Base-by-base conservation (phyloP, 2,329 filamentous ascomycete genomes). In the Aspergillus udagawae region DNA sequence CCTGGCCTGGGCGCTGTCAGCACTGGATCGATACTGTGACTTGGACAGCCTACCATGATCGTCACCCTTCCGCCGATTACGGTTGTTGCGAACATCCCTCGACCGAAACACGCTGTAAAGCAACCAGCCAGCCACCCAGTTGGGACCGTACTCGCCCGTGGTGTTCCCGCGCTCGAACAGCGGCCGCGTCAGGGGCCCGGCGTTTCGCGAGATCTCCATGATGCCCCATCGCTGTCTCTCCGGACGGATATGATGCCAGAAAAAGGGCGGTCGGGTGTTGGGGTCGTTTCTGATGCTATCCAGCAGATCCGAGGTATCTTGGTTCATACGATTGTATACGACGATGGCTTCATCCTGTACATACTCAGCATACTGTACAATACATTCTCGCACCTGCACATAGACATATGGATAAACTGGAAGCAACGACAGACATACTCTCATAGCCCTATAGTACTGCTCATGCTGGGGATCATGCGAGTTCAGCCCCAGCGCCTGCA, bases 51-150 rank as follows among this genome's bases (percentile, higher is more conserved):
- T 53, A 57, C 53, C 63, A 50, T 56, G 56, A 41, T 64, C 65
- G 53, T 75, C 70, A 17, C 70, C 71, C 63, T 70, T 72, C 51
- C 75, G 67, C 58, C 75, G 71, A 65, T 76, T 78, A 25, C 76
- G 73, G 66, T 78, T 78, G 64, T 79, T 79, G 51, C 76, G 69
- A 55, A 76, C 73, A 67, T 79, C 76, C 53, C 76, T 65, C 21
- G 76, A 77, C n/a, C 76, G 74, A 65, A 79, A 79, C 28, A 79
- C 76, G 58, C 76, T 78, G 63, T 79, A 79, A 62, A 79, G 65
- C 66, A 79, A 67, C 76, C 76, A 79, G 17, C 75, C 72, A 0
- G 76, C 73, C 14, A 79, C 76, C 76, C 76, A 79, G 56, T 79
- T 79, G 5, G 76, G 76, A 7, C 73, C 75, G 57, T 78, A 75